phyloP scores from a whole-genome alignment of 331 rosid genomes.

The Quercus lobata region DNA sequence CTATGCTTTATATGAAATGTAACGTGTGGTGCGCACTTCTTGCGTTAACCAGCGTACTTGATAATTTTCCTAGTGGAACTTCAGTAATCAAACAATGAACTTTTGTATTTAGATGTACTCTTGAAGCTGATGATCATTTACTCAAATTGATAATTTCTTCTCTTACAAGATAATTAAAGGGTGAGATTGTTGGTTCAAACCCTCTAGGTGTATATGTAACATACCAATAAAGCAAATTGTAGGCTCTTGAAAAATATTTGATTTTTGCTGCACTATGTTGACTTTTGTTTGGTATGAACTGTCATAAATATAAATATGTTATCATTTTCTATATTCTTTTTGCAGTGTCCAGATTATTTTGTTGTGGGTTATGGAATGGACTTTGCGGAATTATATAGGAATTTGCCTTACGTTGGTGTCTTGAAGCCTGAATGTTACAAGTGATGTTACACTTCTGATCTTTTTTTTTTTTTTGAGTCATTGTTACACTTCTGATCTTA shows the following conservation, averaged over 20 bases:
- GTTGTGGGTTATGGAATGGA: conserved; percentile 99
- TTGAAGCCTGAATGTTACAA: conserved; percentile 71
- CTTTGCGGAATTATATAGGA: conserved; percentile 73
- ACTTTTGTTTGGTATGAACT: neutral
- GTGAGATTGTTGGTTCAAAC: too few species aligned
- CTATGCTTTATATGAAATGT: too few species aligned
- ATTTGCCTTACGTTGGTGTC: conserved; percentile 83
- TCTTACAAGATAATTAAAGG: too few species aligned
- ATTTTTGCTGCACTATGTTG: neutral
- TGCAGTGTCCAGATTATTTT: conserved; percentile 84
- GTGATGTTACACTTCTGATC: conserved; percentile 16
- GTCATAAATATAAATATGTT: neutral
- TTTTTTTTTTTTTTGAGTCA: too few species aligned
- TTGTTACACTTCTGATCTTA: neutral
- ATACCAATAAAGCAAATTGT: neutral
- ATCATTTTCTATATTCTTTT: neutral
- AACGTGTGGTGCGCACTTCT: too few species aligned
- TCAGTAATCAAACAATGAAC: neutral
- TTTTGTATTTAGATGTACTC: neutral
- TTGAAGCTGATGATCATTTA: too few species aligned
- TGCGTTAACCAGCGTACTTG: neutral
- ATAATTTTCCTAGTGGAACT: neutral
- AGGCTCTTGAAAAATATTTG: neutral
- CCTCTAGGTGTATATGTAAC: too few species aligned
- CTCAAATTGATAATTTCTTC: too few species aligned